phyloP scores from a whole-genome alignment of 257 asterid species.

The Marsdenia floribunda region DNA sequence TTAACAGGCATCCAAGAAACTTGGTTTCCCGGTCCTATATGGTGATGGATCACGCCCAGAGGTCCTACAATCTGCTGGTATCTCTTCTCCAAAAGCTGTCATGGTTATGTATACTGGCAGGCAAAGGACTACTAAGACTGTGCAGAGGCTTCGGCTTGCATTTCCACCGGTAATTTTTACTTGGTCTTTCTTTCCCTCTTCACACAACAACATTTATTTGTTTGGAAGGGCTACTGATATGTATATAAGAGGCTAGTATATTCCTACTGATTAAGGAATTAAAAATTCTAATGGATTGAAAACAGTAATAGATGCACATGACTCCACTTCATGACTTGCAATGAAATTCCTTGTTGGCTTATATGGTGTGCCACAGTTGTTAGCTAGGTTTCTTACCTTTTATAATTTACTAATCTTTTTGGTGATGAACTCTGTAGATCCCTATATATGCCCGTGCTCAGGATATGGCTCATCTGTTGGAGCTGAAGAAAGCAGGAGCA shows the following conservation, averaged over 20 bases:
- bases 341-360: neutral
- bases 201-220: neutral
- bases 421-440: constrained; percentile 36
- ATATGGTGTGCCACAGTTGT: neutral
- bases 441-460: constrained; percentile 94
- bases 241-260: neutral
- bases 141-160: constrained; percentile 85
- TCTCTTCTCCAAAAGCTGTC: constrained; percentile 85
- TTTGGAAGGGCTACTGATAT: neutral
- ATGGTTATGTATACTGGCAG: constrained; percentile 89
- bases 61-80: constrained; percentile 96
- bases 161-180: constrained; percentile 63
- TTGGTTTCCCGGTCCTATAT: constrained; percentile 84
- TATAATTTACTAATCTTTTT: constrained; percentile 8
- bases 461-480: constrained; percentile 79
- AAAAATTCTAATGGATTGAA: neutral
- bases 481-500: constrained; percentile 90
- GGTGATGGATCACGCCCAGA: constrained; percentile 98
- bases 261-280: neutral
- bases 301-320: neutral
- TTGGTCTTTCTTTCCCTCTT: constrained; percentile 1
- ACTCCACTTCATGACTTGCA: neutral
- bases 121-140: constrained; percentile 67
- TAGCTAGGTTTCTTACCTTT: constrained; percentile 8
- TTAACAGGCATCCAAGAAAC: constrained; percentile 73